These are phyloP conservation scores for Rhizomucor miehei DNA, from an alignment of 371 early-diverging fungal species.

Conservation along the genomic window DNA sequence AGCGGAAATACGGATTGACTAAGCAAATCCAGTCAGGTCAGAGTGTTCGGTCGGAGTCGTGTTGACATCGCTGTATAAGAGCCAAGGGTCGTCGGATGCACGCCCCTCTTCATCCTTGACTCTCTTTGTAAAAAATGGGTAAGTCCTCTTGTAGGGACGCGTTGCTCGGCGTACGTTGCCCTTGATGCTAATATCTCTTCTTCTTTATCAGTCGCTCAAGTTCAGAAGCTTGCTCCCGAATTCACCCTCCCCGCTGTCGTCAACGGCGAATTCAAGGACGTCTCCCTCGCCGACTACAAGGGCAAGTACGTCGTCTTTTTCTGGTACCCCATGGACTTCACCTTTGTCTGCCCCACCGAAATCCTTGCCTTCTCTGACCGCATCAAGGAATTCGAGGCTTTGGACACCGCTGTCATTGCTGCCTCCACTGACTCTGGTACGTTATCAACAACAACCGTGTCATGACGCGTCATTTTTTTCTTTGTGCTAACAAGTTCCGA, in stretches of 20 bases:
- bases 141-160: no score
- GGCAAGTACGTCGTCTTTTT: slow-evolving; percentile 62
- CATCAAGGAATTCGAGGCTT: slow-evolving; percentile 76
- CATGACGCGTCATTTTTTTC: slow-evolving; percentile 6
- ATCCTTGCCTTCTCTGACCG: slow-evolving; percentile 87
- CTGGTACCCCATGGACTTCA: slow-evolving; percentile 55
- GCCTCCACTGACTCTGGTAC: slow-evolving; percentile 50
- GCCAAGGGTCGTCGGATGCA: slow-evolving; percentile 2
- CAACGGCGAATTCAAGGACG: slow-evolving; percentile 74
- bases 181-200: background rate
- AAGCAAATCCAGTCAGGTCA: slow-evolving; percentile 3
- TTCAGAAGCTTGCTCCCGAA: slow-evolving; percentile 62
- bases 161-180: background rate
- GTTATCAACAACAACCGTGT: background rate
- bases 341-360: slow-evolving; percentile 93
- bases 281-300: slow-evolving; percentile 87
- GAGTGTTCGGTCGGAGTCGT: slow-evolving; percentile 3
- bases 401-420: slow-evolving; percentile 54
- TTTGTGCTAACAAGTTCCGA: slow-evolving; percentile 6
- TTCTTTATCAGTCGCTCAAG: slow-evolving; percentile 14
- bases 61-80: slow-evolving; percentile 10
- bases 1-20: slow-evolving; percentile 2
- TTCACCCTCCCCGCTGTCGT: slow-evolving; percentile 76
- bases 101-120: slow-evolving; percentile 8
- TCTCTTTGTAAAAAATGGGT: slow-evolving; percentile 21